Evolutionary conservation across 2,329 filamentous ascomycete genomes (phyloP), one percentile per base, ranked within the genome.

Genomic region (Catunica adiposa): DNA sequence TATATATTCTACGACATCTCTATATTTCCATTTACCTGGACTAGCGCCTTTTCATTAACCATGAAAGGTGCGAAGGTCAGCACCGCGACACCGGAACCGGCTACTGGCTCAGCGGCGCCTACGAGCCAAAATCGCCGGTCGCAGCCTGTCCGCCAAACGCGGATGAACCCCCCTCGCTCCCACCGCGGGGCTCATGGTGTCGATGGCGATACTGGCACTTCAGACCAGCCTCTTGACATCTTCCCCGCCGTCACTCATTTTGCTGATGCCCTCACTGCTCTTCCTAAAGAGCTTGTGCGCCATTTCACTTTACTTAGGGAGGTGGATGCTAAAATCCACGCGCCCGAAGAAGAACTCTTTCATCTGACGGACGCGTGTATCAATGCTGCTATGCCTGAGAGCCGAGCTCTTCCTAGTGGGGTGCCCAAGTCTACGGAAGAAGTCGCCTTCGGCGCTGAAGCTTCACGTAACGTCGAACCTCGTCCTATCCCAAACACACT

Each of bases 271-370:
- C 88, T 97, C 65, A 83, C 88, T 53, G 89, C 90, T 40, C 79
- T 98, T 25, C 92, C 92, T 3, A 89, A 89, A 67, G 92, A 98
- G 71, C 86, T 96, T 53, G 88, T 95, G 62, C 83, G 89, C 65
- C 90, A 98, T 68, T 95, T 95, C 63, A 96, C 90, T 34, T 78
- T 97, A 56, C 76, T 98, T 62, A 96, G 96, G 68, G 92, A 98
- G 71, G 92, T 97, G 51, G 92, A 98, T 71, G 90, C 90, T 60
- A 98, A 98, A 71, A 86, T 94, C 61, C 92, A 89, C 69, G 82
- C 82, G 25, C 85, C 92, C 5, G 88, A 95, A 67, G 84, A 92
- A 63, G 78, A 83, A 64, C 76, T 98, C 58, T 82, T 84, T 64
- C 78, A 84, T 64, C 76, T 94, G 59, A 79, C 94, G 62, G 75